Conservation (phyloP, 257 asterid species). For the Marsdenia floribunda region DNA sequence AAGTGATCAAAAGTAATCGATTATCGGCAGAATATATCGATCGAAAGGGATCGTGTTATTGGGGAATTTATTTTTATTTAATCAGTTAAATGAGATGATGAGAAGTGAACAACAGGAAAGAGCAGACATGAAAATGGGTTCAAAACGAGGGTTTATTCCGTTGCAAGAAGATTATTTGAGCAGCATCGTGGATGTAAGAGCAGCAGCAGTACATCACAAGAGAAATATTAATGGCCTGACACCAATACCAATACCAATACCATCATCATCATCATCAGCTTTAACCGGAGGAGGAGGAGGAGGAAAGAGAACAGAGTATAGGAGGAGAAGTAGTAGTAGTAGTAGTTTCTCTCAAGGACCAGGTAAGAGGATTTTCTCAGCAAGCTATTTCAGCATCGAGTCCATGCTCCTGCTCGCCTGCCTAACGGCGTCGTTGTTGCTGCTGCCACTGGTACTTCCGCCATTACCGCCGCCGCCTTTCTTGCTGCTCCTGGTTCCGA, state of each 20-base stretch:
- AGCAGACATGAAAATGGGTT: background rate
- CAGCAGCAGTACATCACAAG: background rate
- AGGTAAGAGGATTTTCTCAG: constrained; percentile 24
- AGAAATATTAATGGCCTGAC: background rate
- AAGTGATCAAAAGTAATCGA: no score
- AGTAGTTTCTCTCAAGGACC: constrained; percentile 16
- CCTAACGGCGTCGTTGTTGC: constrained; percentile 53
- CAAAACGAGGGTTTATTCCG: background rate
- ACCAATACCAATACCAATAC: background rate
- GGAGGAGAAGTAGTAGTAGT: background rate
- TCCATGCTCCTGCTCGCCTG: constrained; percentile 47
- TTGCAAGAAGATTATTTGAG: constrained; percentile 4
- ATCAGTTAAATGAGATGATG: background rate
- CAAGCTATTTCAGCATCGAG: constrained; percentile 45
- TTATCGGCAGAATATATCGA: no score
- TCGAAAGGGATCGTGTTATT: no score
- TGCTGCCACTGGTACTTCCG: constrained; percentile 64
- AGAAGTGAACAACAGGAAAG: background rate
- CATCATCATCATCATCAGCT: background rate
- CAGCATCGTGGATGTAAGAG: background rate
- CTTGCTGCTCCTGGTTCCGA: constrained; percentile 59
- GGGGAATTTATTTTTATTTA: no score
- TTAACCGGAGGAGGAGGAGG: background rate
- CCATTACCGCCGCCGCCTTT: constrained; percentile 80
- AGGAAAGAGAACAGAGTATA: constrained; percentile 6